Conservation (phyloP, 1,284 basidiomycete species). For the Sanghuangporus baumii region DNA sequence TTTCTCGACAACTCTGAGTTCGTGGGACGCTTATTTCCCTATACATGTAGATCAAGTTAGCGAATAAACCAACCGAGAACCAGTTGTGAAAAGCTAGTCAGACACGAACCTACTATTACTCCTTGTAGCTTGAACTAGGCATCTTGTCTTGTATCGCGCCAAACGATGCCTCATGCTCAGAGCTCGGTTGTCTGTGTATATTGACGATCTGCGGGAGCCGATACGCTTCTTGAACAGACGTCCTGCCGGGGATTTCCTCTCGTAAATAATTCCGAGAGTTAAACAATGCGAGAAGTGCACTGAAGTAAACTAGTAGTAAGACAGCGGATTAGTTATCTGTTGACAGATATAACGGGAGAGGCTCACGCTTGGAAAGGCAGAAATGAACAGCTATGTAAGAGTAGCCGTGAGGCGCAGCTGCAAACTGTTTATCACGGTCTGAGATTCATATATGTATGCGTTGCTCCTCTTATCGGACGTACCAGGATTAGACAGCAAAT, state of each 20-base stretch:
- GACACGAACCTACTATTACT: too few relatives aligned
- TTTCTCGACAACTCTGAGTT: too few relatives aligned
- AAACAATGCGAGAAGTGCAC: conserved; percentile 8
- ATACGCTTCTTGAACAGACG: background rate
- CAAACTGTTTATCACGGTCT: conserved; percentile 15
- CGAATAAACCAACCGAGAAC: background rate
- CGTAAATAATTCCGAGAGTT: conserved; percentile 1
- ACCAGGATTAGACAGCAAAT: background rate
- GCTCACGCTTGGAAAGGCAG: conserved; percentile 21
- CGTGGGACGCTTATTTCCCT: too few relatives aligned
- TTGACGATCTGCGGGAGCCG: background rate
- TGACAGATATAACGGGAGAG: background rate
- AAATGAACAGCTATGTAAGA: conserved; percentile 23
- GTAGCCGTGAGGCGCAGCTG: conserved; percentile 21
- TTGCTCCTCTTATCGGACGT: too few relatives aligned
- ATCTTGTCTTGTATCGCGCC: too few relatives aligned
- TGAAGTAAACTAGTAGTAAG: conserved; percentile 12
- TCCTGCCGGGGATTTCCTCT: background rate
- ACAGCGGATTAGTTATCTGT: background rate
- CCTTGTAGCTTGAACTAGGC: too few relatives aligned
- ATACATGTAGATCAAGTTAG: background rate
- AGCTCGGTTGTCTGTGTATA: background rate
- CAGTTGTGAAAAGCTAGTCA: too few relatives aligned
- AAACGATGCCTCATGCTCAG: background rate
- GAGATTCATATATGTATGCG: too few relatives aligned